Evolutionary conservation across 345 rosid genomes (phyloP), one percentile per base, ranked within the genome.

Genomic region (Eutrema yunnanense): DNA sequence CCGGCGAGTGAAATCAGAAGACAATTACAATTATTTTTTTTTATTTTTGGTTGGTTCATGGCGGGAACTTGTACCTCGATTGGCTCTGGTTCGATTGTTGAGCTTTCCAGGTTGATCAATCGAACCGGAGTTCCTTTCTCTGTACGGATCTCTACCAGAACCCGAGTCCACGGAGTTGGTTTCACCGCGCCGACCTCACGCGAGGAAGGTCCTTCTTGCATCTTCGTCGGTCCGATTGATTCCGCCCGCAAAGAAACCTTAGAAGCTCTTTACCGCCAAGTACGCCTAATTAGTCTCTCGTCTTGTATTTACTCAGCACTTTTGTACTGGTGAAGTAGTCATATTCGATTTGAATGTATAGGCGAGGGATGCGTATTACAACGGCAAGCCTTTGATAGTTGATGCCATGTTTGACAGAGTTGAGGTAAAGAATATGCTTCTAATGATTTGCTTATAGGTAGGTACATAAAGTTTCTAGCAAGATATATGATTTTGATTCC

Each of bases 351-450:
- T 53, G 53, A 22, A 10, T 54, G 22, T 56, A 41, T 76, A 94
- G 96, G 98, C 98, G 3, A 81, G 85, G 67, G 89, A 91, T 81
- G 88, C 98, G 8, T 91, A 94, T 75, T 91, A 94, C 81, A 88
- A 82, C 60, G 98, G 96, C 4, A 74, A 84, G 69, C 98, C 97
- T 67, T 73, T 94, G 80, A 94, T 94, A 65, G 79, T 86, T 58
- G 97, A 91, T 51, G 97, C 89, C 83, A 94, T 94, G 97, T 94
- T 94, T 84, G 97, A 91, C 75, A 85, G 96, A 86, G 95, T 91
- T 58, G 96, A 94, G 98, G 98, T 94, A 77, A 22, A 79, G 44
- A 56, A 12, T 43, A 33, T 36, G 63, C 30, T 50, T 64, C 26
- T 37, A 12, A 26, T 11, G 38, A 4, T 50, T 14, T 14, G 34